These are phyloP conservation scores for Protea cynaroides DNA, from an alignment of 164 flowering plant genomes.

Conservation along the genomic window DNA sequence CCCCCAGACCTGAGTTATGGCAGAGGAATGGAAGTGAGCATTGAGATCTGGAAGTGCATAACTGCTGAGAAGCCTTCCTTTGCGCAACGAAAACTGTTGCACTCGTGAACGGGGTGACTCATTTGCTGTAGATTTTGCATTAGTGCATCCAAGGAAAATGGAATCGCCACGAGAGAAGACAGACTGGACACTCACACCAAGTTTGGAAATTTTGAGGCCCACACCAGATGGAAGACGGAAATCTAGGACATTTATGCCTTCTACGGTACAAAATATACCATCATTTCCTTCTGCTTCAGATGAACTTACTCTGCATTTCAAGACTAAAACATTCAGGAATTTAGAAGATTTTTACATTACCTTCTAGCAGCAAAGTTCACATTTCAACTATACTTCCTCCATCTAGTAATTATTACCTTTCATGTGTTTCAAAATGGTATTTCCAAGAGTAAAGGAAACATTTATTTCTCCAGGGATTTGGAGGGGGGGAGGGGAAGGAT, in stretches of 20 bases:
- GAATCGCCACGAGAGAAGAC: slow-evolving; percentile 80
- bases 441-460: too few species aligned
- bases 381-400: neutral
- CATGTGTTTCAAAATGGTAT: too few species aligned
- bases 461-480: too few species aligned
- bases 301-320: slow-evolving; percentile 69
- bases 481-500: neutral
- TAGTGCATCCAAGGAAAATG: slow-evolving; percentile 57
- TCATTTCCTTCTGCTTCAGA: slow-evolving; percentile 90
- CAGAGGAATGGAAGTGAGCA: slow-evolving; percentile 46
- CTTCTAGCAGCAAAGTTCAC: neutral
- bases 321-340: slow-evolving; percentile 7
- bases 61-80: slow-evolving; percentile 50
- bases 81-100: slow-evolving; percentile 75
- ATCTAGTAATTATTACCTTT: neutral
- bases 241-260: slow-evolving; percentile 67
- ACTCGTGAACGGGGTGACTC: slow-evolving; percentile 40
- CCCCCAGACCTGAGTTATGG: slow-evolving; percentile 97
- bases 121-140: slow-evolving; percentile 30
- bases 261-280: slow-evolving; percentile 84
- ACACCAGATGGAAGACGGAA: slow-evolving; percentile 86
- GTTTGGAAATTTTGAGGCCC: slow-evolving; percentile 70
- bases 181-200: slow-evolving; percentile 51
- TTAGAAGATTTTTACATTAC: neutral
- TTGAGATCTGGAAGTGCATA: slow-evolving; percentile 67